Evolutionary conservation across 805 yeast species (phyloP), one percentile per base, ranked within the genome.

Genomic region (Lipomyces kockii): DNA sequence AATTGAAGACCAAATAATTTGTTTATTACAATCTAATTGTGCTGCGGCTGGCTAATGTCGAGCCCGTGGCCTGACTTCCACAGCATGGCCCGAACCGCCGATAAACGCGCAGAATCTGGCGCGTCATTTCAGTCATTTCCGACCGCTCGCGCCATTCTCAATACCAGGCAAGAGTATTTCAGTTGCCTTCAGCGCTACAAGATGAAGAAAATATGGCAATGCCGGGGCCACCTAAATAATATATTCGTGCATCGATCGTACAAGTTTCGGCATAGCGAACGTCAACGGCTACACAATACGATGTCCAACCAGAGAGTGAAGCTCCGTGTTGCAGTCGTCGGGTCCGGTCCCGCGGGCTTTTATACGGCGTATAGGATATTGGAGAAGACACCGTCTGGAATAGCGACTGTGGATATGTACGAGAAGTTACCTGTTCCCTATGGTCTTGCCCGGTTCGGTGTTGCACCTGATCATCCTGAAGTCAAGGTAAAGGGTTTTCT

Each of bases 401-500:
- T 80, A 7, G 76, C 81, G 20, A 77, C 83, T 65, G 82, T 93
- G 3, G 95, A 91, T 68, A 82, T 94, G 78, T 92, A 87, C 80
- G 99, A 95, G 75, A 84, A 86, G 69, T 80, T 88, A 32, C 97
- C 98, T 0, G 88, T 92, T 6, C 99, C 99, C 0, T 94, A 84
- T 80, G 99, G 99, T 0, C 82, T 95, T 43, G 87, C 93, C 54
- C 80, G 99, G 46, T 93, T 85, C 76, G 99, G 99, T 1, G 98
- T 95, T n/a, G 98, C 99, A 0, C 99, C 99, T 1, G 99, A 95
- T 78, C 98, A 95, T 78, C 97, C 97, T 0, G 98, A 95, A 74
- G 98, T 95, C 39, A 94, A 93, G 69, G 74, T 71, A 29, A 11
- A 37, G 4, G 22, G 32, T 14, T 43, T n/a, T 22, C 25, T 46